Percentiles rank a stretch among this genome's conserved stretches.
phyloP scores from a whole-genome alignment of 2,329 filamentous ascomycete species.

The Alternaria sp. region DNA sequence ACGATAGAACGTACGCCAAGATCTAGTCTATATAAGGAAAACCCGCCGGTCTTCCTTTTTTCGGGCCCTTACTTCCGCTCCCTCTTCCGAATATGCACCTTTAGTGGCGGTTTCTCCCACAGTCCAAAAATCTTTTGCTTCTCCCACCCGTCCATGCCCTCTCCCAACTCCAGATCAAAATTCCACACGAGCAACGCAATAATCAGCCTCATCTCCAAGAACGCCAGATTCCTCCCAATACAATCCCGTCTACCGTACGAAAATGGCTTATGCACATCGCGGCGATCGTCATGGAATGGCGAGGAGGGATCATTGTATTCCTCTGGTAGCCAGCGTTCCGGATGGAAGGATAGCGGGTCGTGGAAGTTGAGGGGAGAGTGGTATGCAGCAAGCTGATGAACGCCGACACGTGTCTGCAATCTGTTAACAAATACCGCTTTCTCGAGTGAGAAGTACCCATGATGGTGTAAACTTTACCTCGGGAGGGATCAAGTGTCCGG shows the following conservation, averaged over 20 bases:
- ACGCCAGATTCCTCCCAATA: neutral
- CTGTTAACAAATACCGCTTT: neutral
- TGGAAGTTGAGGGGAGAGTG: neutral
- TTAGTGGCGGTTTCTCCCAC: neutral
- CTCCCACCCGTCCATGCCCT: neutral
- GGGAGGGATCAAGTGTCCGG: neutral
- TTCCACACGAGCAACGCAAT: neutral
- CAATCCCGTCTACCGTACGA: neutral
- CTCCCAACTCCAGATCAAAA: neutral
- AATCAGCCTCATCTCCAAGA: neutral
- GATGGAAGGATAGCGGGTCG: neutral
- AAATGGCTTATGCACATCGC: neutral
- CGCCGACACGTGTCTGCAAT: neutral
- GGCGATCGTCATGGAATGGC: neutral
- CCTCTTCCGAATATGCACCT: neutral
- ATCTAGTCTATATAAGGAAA: no score
- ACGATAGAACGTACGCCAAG: no score
- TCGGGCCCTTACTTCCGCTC: no score
- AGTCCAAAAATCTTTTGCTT: neutral
- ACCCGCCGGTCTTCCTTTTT: no score
- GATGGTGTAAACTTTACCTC: neutral
- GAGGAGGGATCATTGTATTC: neutral
- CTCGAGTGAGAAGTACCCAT: neutral
- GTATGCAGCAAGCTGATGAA: neutral
- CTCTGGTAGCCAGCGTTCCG: neutral